Percentiles rank a stretch among this genome's conserved stretches.
These are phyloP conservation scores for Comarum palustre DNA, from an alignment of 306 rosid species.

Conservation along the genomic window DNA sequence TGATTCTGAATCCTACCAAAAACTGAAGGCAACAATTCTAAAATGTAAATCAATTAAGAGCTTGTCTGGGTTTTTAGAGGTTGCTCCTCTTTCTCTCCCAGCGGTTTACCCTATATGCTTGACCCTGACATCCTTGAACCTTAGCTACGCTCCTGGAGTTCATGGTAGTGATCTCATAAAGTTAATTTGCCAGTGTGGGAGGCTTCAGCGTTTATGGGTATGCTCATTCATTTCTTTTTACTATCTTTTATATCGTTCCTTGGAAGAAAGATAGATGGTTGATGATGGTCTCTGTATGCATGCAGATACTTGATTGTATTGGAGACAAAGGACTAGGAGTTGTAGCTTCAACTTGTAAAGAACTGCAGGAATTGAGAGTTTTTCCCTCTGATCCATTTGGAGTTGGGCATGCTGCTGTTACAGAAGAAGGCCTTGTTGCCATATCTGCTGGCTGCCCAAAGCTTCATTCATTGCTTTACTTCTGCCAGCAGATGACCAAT, in stretches of 20 bases:
- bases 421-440: constrained; percentile 79
- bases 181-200: constrained; percentile 51
- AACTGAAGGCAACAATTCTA: constrained; percentile 41
- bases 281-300: constrained; percentile 7
- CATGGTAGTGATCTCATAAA: constrained; percentile 51
- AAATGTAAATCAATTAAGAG: constrained; percentile 67
- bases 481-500: constrained; percentile 94
- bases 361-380: constrained; percentile 83
- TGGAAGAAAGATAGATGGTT: constrained; percentile 3
- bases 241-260: not conserved
- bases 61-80: constrained; percentile 87
- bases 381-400: constrained; percentile 67
- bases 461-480: constrained; percentile 77
- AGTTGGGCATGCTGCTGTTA: constrained; percentile 54
- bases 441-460: constrained; percentile 79
- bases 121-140: constrained; percentile 68
- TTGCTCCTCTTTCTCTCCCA: constrained; percentile 54
- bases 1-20: constrained; percentile 41
- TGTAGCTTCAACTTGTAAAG: constrained; percentile 70
- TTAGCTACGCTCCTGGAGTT: constrained; percentile 86
- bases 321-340: constrained; percentile 80
- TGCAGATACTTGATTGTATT: constrained; percentile 77
- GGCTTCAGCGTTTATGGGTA: constrained; percentile 89
- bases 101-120: constrained; percentile 64
- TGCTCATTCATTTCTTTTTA: not conserved